These are phyloP conservation scores for Ceratobasidium sp. DNA, from an alignment of 1,284 basidiomycete genomes.

Conservation along the genomic window DNA sequence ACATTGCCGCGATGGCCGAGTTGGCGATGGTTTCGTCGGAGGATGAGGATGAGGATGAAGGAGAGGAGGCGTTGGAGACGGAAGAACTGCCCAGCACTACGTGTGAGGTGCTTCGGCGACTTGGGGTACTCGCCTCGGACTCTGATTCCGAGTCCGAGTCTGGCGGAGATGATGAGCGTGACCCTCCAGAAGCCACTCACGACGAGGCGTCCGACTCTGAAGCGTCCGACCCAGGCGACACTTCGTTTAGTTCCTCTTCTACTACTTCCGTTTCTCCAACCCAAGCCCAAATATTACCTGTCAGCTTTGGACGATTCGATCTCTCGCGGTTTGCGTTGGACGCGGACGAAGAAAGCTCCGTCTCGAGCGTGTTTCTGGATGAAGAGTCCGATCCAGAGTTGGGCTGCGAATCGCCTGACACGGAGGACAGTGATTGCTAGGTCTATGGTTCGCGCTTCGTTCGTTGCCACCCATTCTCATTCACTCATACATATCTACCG, in stretches of 20 bases:
- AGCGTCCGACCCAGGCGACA: background rate
- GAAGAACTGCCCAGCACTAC: conserved; percentile 49
- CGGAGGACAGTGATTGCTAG: conserved; percentile 33
- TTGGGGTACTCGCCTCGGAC: conserved; percentile 27
- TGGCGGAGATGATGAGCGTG: conserved; percentile 7
- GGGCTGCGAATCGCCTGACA: conserved; percentile 38
- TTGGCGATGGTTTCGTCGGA: conserved; percentile 50
- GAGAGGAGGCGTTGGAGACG: conserved; percentile 59
- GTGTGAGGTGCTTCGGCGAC: conserved; percentile 9
- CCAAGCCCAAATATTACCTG: background rate
- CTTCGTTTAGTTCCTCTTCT: background rate
- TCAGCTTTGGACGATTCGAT: background rate
- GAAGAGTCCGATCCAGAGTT: conserved; percentile 16
- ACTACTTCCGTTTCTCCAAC: background rate
- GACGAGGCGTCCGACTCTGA: conserved; percentile 11
- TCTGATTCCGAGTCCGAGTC: conserved; percentile 9
- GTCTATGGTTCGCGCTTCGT: background rate
- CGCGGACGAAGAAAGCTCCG: conserved; percentile 39
- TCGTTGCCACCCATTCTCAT: background rate
- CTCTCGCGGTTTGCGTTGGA: conserved; percentile 12
- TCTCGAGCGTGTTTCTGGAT: conserved; percentile 16
- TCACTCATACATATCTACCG: background rate
- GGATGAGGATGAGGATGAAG: conserved; percentile 54
- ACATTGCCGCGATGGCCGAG: conserved; percentile 45
- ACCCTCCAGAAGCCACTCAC: background rate